These are phyloP conservation scores for Colletotrichum spaethianum DNA, from an alignment of 2,329 filamentous ascomycete genomes.

Conservation along the genomic window DNA sequence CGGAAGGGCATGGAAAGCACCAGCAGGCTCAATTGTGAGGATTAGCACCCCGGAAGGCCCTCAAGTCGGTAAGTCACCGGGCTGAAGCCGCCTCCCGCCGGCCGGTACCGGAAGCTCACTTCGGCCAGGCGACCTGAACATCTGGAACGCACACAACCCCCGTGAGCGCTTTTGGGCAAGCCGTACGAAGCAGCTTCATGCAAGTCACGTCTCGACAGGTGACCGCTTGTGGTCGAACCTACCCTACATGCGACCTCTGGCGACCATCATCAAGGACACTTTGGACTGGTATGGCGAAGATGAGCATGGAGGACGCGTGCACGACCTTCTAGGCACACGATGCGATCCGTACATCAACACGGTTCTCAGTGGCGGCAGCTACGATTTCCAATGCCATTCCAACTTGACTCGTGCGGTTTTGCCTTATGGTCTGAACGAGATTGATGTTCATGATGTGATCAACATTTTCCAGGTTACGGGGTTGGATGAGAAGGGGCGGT, in stretches of 20 bases:
- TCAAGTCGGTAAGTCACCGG: slow-evolving; percentile 71
- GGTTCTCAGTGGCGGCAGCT: slow-evolving; percentile 76
- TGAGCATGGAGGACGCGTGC: slow-evolving; percentile 75
- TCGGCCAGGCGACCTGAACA: slow-evolving; percentile 78
- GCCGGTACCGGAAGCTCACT: not conserved
- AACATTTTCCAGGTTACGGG: slow-evolving; percentile 91
- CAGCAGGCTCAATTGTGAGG: slow-evolving; percentile 77
- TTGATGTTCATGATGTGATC: slow-evolving; percentile 86
- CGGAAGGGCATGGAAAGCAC: slow-evolving; percentile 80
- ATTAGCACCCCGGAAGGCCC: slow-evolving; percentile 83
- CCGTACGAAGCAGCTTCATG: slow-evolving; percentile 83
- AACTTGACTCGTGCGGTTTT: slow-evolving; percentile 83
- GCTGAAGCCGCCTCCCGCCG: not conserved
- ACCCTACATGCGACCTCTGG: slow-evolving; percentile 82
- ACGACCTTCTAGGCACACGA: slow-evolving; percentile 85
- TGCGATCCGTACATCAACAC: slow-evolving; percentile 89
- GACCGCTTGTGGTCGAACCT: slow-evolving; percentile 85
- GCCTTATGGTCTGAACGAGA: slow-evolving; percentile 77
- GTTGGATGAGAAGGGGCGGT: slow-evolving; percentile 78
- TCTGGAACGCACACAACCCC: slow-evolving; percentile 84
- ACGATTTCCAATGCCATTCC: slow-evolving; percentile 88
- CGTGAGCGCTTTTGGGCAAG: slow-evolving; percentile 87
- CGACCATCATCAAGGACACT: slow-evolving; percentile 79
- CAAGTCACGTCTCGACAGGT: slow-evolving; percentile 78
- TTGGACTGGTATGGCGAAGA: slow-evolving; percentile 73